Conservation (phyloP, 2,329 filamentous ascomycete species). For the Cladosporium sp. region DNA sequence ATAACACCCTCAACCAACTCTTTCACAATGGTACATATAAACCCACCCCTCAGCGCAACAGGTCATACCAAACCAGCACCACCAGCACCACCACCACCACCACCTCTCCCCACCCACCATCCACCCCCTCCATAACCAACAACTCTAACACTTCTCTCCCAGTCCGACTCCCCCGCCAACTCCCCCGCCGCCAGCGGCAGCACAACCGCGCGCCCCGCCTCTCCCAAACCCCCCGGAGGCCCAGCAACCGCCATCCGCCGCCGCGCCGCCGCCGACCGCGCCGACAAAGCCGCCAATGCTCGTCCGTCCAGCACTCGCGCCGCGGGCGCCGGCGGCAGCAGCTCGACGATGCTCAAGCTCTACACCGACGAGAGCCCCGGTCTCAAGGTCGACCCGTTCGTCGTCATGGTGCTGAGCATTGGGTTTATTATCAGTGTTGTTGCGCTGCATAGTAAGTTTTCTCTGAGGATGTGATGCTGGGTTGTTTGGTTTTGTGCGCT, state of each 20-base stretch:
- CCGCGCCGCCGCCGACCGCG: constrained; percentile 92
- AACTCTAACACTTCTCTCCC: neutral
- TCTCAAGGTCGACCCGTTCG: constrained; percentile 94
- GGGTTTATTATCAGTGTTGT: constrained; percentile 99
- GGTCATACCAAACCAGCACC: neutral
- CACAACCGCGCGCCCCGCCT: constrained; percentile 71
- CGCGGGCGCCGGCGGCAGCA: constrained; percentile 91
- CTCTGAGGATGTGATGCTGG: neutral
- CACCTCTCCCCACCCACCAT: neutral
- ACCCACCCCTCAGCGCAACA: neutral
- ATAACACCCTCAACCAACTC: neutral
- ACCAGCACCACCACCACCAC: neutral
- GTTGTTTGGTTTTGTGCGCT: neutral
- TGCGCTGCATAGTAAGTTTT: constrained; percentile 81
- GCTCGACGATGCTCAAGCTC: constrained; percentile 96
- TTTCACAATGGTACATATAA: constrained; percentile 10
- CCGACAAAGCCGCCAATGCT: constrained; percentile 93
- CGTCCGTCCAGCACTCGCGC: constrained; percentile 87
- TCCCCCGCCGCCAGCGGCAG: constrained; percentile 4
- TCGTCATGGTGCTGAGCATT: constrained; percentile 90
- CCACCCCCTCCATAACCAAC: neutral
- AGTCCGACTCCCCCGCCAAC: constrained; percentile 8
- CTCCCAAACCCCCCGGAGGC: constrained; percentile 84
- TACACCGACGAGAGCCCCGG: constrained; percentile 99
- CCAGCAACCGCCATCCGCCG: constrained; percentile 93